Base-by-base conservation (phyloP, 495 filamentous ascomycete genomes). In the Neurospora sp. region DNA sequence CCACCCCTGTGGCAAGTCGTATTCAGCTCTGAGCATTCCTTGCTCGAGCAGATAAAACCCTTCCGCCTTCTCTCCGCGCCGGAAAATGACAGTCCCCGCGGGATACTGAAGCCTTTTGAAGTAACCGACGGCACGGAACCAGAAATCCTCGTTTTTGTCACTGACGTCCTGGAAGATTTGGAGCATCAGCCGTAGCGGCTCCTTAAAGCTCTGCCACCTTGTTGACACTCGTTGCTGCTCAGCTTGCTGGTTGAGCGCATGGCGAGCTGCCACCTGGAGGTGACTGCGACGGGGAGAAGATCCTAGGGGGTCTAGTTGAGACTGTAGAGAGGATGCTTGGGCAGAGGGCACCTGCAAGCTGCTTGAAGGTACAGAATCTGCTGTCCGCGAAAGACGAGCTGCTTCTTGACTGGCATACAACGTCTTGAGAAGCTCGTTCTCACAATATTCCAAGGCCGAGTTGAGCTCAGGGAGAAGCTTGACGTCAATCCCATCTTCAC, bases 41-140 rank as follows among this genome's bases (percentile, higher is more conserved):
- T 88, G 86, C 82, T 98, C 94, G 4, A 99, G 81, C n/a, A 99
- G 88, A 78, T 97, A 98, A 82, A 99, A 98, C 31, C 89, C 92
- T 27, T 90, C 87, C 2, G 91, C 88, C 6, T 83, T 72, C 72
- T 93, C 92, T 40, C 91, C 92, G 77, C 90, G 88, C 27, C 89
- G 82, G 81, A 94, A 99, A 4, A 99, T 82, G 20, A 92, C 83
- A n/a, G 87, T 88, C 5, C 92, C 93, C 0, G 90, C 85, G 0
- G 86, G 70, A 75, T 91, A 93, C 76, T 89, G 87, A 54, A 88
- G 87, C 71, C 88, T 88, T 14, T 80, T 77, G 79, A 98, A 97
- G 81, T 90, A 97, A 2, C 86, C 85, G 40, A 88, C 90, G 12
- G 87, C 89, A 11, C 88, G 88, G 82, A 93, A 94, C 96, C 96